A percentile compares a stretch with the other conserved stretches of the same genome.
Evolutionary conservation across 495 filamentous ascomycete genomes (phyloP).

Genomic region (Pyrenopolyporus hunteri): DNA sequence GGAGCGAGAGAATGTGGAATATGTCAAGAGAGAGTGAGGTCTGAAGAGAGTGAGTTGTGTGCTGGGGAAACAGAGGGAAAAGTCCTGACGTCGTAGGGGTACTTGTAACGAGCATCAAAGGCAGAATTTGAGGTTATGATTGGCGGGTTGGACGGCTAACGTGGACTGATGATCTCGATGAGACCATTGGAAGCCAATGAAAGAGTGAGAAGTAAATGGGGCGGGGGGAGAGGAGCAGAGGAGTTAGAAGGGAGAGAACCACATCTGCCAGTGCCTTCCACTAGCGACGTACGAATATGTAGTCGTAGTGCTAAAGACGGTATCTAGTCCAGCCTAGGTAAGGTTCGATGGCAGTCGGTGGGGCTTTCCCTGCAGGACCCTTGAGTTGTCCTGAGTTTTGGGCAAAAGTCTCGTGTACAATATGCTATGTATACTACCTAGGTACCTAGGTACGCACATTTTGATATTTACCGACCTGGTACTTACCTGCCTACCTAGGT

Average conservation of each 20-base stretch:
- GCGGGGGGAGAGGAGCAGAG: not conserved
- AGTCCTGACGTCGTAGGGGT: conserved; percentile 43
- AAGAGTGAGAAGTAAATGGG: conserved; percentile 5
- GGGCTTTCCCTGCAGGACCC: conserved; percentile 20
- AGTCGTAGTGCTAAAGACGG: conserved; percentile 6
- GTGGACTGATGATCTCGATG: conserved; percentile 32
- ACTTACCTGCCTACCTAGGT: too few relatives aligned
- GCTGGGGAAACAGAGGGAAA: conserved; percentile 16
- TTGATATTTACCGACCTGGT: too few relatives aligned
- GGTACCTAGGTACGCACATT: too few relatives aligned
- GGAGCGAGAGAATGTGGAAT: not conserved
- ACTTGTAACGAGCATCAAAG: conserved; percentile 24
- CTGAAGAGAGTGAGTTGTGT: not conserved
- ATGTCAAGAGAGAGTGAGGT: conserved; percentile 1
- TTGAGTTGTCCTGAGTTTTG: conserved; percentile 5
- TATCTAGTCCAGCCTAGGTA: conserved; percentile 16
- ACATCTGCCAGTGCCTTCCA: not conserved
- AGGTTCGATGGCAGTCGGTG: not conserved
- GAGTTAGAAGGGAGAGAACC: not conserved
- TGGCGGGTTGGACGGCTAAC: conserved; percentile 7
- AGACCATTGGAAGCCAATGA: conserved; percentile 29
- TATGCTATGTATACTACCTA: too few relatives aligned
- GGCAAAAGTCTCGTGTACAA: not conserved
- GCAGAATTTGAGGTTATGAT: conserved; percentile 14
- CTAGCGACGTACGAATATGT: conserved; percentile 5